These are phyloP conservation scores for Colletotrichum musicola DNA, from an alignment of 2,329 filamentous ascomycete genomes.

Conservation along the genomic window DNA sequence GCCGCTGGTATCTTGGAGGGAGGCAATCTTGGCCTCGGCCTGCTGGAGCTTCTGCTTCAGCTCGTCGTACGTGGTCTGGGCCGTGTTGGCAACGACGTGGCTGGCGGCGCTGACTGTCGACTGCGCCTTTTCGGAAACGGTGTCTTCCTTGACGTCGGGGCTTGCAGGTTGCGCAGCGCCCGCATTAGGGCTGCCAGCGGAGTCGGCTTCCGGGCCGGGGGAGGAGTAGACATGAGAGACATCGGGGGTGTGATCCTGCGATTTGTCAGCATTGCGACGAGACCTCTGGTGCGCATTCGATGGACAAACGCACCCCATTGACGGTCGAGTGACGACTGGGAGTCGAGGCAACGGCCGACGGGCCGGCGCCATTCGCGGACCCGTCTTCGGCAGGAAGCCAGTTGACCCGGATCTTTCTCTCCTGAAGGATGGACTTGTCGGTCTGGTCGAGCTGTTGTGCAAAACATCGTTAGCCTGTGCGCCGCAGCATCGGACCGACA, in stretches of 20 bases:
- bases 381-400: constrained; percentile 77
- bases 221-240: constrained; percentile 60
- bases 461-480: constrained; percentile 30
- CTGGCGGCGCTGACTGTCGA: constrained; percentile 56
- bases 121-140: constrained; percentile 46
- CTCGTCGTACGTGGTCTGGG: constrained; percentile 65
- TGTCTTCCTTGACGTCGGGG: constrained; percentile 48
- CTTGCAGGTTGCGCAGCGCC: constrained; percentile 48
- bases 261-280: constrained; percentile 14
- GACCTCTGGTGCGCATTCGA: neutral
- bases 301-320: constrained; percentile 47
- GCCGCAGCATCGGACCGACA: constrained; percentile 1
- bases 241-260: constrained; percentile 59
- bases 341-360: constrained; percentile 47
- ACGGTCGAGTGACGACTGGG: constrained; percentile 55
- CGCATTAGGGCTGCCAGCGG: constrained; percentile 44
- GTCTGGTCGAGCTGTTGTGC: constrained; percentile 78
- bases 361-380: constrained; percentile 40
- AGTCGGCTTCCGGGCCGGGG: constrained; percentile 50
- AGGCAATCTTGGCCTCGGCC: constrained; percentile 79
- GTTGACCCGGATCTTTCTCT: constrained; percentile 94
- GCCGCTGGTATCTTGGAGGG: constrained; percentile 77
- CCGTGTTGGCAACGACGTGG: constrained; percentile 60
- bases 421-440: constrained; percentile 83
- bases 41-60: constrained; percentile 80